Evolutionary conservation across 371 early-diverging fungal species (phyloP), one percentile per base, ranked within the genome.

Genomic region (Mucor ambiguus): DNA sequence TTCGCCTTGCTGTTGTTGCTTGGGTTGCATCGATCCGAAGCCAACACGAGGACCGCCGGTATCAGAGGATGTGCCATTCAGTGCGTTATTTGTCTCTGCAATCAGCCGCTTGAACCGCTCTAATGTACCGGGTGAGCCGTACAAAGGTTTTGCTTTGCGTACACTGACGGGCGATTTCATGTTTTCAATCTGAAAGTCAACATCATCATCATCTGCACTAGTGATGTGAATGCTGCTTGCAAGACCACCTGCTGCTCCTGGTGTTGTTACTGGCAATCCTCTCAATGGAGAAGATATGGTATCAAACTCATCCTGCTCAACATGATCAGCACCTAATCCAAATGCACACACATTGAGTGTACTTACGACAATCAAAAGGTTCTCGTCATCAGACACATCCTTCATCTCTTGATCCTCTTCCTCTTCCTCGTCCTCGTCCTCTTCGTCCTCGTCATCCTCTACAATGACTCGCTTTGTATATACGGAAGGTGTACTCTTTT

Each of bases 391-490:
- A 12, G 66, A 41, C 32, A 24, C 58, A 14, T 64, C 61, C 24
- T 64, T 56, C 63, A 63, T 56, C 12, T 43, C 35, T 37, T 63
- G 57, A 9, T 68, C 58, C 18, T 35, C 35, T 35, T 41, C 12
- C 20, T 48, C 20, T 2, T 69, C 69, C 2, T 54, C 20, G 1
- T 60, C 58, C 0, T 55, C 22, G 0, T 60, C 58, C 2, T 72
- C 72, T 8, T 68, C 68, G 1, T 72, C 68, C 4, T 67, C 72
- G 10, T 72, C 72, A 0, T 72, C 72, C 14, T 64, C 71, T 12
- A 56, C 24, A 20, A 61, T 61, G 0, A 59, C 55, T 16, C 29
- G 41, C 18, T 55, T 49, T 24, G 35, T 24, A 26, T 14, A 22
- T 30, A 32, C 26, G 2, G 29, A n/a, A n/a, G 38, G 29, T 32